Evolutionary conservation across 345 rosid genomes (phyloP).

Genomic region (Stellera chamaejasme): DNA sequence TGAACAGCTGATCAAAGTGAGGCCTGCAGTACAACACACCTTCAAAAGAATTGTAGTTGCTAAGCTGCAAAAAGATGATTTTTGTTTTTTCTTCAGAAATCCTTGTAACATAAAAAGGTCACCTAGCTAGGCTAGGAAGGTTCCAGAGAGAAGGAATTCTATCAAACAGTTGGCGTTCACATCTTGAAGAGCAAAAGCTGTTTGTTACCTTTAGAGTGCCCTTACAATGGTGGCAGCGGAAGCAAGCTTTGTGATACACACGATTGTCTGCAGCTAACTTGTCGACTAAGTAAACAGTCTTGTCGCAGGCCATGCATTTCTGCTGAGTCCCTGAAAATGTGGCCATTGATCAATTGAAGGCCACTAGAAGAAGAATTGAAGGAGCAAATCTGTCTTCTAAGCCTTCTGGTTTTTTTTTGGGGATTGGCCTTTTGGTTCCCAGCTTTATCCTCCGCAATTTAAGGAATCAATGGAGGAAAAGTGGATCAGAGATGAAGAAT

Average conservation of each 20-base stretch:
- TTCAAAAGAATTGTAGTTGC: constrained; percentile 53
- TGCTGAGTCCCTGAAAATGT: constrained; percentile 40
- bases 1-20: constrained; percentile 61
- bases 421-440: too few relatives aligned
- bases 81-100: background rate
- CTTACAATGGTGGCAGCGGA: constrained; percentile 59
- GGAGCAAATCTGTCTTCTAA: too few relatives aligned
- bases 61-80: constrained; percentile 27
- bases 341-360: constrained; percentile 17
- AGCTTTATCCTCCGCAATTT: too few relatives aligned
- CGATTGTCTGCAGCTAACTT: constrained; percentile 44
- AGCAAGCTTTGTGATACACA: constrained; percentile 50
- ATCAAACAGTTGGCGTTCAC: too few relatives aligned
- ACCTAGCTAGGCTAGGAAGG: too few relatives aligned
- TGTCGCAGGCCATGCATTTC: constrained; percentile 53
- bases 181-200: background rate
- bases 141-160: too few relatives aligned
- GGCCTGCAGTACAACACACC: constrained; percentile 69
- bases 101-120: background rate
- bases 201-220: constrained; percentile 47
- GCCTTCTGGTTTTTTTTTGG: too few relatives aligned
- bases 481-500: too few relatives aligned
- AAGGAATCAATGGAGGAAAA: too few relatives aligned
- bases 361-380: too few relatives aligned
- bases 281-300: constrained; percentile 57